Percentiles rank a stretch among this genome's conserved stretches.
phyloP scores from a whole-genome alignment of 2,329 filamentous ascomycete species.

The Fusarium haematococcum region DNA sequence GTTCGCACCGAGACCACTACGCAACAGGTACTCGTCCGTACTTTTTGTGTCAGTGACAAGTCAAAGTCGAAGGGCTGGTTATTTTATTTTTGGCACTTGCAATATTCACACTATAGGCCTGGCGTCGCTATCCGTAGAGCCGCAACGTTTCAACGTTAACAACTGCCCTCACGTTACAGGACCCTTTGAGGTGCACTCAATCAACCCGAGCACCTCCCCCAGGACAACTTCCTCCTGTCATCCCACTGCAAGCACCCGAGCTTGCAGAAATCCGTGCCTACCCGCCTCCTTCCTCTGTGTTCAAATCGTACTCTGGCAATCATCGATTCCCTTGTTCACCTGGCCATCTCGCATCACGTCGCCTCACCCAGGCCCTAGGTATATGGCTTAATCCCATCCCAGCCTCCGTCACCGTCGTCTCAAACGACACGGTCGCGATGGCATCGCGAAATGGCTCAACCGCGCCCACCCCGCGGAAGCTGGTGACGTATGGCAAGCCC shows the following conservation, averaged over 20 bases:
- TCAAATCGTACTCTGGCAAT: conserved; percentile 13
- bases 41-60: background rate
- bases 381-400: conserved; percentile 25
- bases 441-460: conserved; percentile 35
- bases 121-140: background rate
- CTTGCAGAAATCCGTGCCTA: conserved; percentile 22
- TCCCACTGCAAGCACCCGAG: conserved; percentile 4
- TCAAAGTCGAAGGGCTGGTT: background rate
- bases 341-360: conserved; percentile 7
- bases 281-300: background rate
- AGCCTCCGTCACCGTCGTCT: conserved; percentile 13
- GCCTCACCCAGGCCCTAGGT: background rate
- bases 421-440: conserved; percentile 26
- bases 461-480: conserved; percentile 38
- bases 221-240: conserved; percentile 6
- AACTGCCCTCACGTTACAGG: conserved; percentile 17
- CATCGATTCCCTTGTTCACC: background rate
- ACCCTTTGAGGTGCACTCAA: background rate
- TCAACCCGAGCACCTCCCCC: background rate
- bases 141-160: conserved; percentile 6
- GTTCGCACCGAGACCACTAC: background rate
- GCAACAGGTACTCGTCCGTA: background rate
- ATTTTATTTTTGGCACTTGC: conserved; percentile 14
- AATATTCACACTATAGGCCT: conserved; percentile 13
- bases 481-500: conserved; percentile 45